Conservation (phyloP, 2,329 filamentous ascomycete species). For the Juglanconis juglandina region DNA sequence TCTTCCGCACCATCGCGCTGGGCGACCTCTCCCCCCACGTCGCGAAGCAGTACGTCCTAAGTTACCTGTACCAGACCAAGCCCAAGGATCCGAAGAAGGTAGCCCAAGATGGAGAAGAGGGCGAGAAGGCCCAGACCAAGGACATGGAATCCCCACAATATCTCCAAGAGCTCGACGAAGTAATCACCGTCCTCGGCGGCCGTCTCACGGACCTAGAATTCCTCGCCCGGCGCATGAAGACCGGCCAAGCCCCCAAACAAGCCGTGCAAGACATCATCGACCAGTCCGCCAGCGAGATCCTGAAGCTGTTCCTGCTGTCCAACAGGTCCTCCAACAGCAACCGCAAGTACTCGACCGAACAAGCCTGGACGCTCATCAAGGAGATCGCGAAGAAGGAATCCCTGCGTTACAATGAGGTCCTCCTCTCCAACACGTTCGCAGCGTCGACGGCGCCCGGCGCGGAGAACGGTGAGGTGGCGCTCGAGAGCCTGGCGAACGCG, state of each 20-base stretch:
- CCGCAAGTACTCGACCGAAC: slow-evolving; percentile 73
- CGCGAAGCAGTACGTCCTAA: slow-evolving; percentile 86
- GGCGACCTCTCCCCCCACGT: slow-evolving; percentile 83
- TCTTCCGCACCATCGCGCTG: slow-evolving; percentile 81
- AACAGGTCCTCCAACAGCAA: slow-evolving; percentile 41
- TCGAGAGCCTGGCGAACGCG: slow-evolving; percentile 77
- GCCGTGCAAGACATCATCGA: slow-evolving; percentile 87
- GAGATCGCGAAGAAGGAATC: slow-evolving; percentile 64
- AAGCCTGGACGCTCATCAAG: slow-evolving; percentile 88
- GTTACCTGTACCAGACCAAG: slow-evolving; percentile 61
- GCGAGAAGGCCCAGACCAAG: slow-evolving; percentile 24
- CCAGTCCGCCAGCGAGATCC: slow-evolving; percentile 82
- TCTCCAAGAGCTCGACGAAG: slow-evolving; percentile 71
- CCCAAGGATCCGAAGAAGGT: slow-evolving; percentile 27
- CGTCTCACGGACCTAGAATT: slow-evolving; percentile 95
- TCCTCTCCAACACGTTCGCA: slow-evolving; percentile 74
- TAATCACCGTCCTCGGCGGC: slow-evolving; percentile 79
- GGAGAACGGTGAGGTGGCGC: slow-evolving; percentile 65
- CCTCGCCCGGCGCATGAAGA: slow-evolving; percentile 82
- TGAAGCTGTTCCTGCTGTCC: slow-evolving; percentile 86
- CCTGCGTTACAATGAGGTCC: slow-evolving; percentile 80
- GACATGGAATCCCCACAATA: slow-evolving; percentile 43
- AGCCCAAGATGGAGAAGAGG: slow-evolving; percentile 2
- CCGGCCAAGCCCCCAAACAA: slow-evolving; percentile 75
- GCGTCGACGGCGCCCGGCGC: slow-evolving; percentile 45